phyloP scores from a whole-genome alignment of 495 filamentous ascomycete species.

The Penicillium tannophilum region DNA sequence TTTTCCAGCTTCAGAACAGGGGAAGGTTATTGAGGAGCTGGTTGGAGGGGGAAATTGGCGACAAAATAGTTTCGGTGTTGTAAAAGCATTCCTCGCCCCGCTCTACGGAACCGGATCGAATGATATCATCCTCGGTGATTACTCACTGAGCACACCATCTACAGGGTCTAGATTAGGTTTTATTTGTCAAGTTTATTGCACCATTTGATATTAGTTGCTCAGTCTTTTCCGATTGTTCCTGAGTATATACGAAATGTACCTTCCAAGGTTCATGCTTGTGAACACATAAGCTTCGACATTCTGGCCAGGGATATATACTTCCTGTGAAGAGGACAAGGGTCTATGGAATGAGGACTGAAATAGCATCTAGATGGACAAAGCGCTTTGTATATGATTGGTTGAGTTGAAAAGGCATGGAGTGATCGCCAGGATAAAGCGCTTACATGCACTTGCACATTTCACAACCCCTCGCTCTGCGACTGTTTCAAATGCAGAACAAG shows the following conservation, averaged over 20 bases:
- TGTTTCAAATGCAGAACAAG: neutral
- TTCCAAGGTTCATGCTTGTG: too few species aligned
- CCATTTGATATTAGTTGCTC: neutral
- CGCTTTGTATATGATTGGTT: slow-evolving; percentile 4
- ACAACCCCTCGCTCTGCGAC: neutral
- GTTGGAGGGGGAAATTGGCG: neutral
- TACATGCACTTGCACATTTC: neutral
- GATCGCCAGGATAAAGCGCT: slow-evolving; percentile 18
- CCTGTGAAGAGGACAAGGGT: too few species aligned
- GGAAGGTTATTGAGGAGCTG: neutral
- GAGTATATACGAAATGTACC: too few species aligned
- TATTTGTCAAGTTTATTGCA: slow-evolving; percentile 1
- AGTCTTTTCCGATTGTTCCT: too few species aligned
- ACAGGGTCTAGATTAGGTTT: neutral
- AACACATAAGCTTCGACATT: too few species aligned
- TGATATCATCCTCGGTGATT: slow-evolving; percentile 21
- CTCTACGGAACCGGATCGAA: slow-evolving; percentile 20
- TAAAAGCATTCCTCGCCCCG: slow-evolving; percentile 12
- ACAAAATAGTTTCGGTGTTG: neutral
- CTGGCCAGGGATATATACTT: too few species aligned
- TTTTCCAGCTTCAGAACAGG: neutral
- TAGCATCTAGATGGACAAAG: slow-evolving; percentile 1
- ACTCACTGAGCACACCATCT: slow-evolving; percentile 12
- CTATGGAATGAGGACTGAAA: neutral
- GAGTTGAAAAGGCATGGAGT: neutral